Base-by-base conservation (phyloP, 2,329 filamentous ascomycete genomes). In the Fusarium concolor region DNA sequence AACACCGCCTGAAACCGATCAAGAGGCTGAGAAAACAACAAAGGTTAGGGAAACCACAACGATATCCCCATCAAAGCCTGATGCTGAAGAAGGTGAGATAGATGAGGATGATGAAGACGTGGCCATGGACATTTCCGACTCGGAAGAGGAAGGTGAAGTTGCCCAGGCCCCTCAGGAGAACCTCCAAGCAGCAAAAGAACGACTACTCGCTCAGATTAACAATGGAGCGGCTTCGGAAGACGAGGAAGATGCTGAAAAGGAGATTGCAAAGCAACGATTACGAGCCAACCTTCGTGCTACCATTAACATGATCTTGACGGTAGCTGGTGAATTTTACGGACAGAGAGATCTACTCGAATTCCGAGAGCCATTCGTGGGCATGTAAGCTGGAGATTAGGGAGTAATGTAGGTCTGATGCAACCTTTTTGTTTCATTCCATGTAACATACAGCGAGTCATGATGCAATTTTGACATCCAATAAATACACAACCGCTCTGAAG, bases 261-360 rank as follows among this genome's bases (percentile, higher is more conserved):
- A 78, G 49, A 69, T 66, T 4, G 71, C 74, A 5, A 71, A 70
- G 59, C 68, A 73, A 35, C 76, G 82, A n/a, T 76, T 76, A 38
- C 80, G 79, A 38, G 78, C 82, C 72, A 87, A 85, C 76, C 84
- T 84, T 81, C 84, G 87, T 28, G 90, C 89, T n/a, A 94, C 93
- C 39, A 83, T 97, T 33, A 94, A 96, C 79, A 97, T 97, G 93
- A 92, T 97, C 53, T 83, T 97, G 70, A 96, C 92, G 0, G 86
- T 97, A 35, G 90, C 92, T 46, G 94, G 93, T 72, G 94, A 97
- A 79, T 89, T 92, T 69, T 98, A 94, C 79, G 94, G 95, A 2
- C 95, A 98, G 79, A 86, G 90, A 68, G 95, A 98, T 78, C 79
- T 97, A 65, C 85, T 97, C 47, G 89, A 92, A 72, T 92, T 90